These are phyloP conservation scores for Eucalyptus regnans DNA, from an alignment of 345 rosid species.

Conservation along the genomic window DNA sequence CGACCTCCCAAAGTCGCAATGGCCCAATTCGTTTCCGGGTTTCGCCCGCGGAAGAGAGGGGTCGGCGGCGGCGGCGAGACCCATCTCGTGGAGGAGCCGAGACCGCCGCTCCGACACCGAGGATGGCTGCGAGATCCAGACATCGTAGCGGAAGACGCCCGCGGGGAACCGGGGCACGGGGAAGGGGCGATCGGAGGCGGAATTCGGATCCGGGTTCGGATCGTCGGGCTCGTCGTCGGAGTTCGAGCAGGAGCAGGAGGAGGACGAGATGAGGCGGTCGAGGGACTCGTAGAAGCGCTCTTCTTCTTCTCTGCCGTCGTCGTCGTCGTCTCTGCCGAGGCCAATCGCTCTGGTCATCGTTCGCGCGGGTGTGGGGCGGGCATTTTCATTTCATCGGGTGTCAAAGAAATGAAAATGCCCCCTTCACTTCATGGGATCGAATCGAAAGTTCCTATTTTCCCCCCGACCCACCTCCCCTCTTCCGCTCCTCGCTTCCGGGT, in stretches of 20 bases:
- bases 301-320: slow-evolving; percentile 10
- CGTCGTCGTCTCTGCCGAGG: background rate
- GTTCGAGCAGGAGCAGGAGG: slow-evolving; percentile 12
- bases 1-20: background rate
- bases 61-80: background rate
- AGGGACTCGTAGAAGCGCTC: slow-evolving; percentile 27
- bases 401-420: slow-evolving; percentile 15
- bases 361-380: slow-evolving; percentile 8
- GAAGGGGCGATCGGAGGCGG: slow-evolving; percentile 3
- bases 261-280: slow-evolving; percentile 17
- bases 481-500: background rate
- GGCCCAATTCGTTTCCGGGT: background rate
- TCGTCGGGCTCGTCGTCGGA: slow-evolving; percentile 3
- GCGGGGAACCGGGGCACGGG: slow-evolving; percentile 3
- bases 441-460: background rate
- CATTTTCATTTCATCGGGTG: slow-evolving; percentile 34
- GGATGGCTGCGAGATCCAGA: slow-evolving; percentile 30
- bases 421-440: background rate
- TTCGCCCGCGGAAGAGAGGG: background rate
- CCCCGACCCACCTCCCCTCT: background rate
- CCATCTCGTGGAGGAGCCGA: slow-evolving; percentile 28
- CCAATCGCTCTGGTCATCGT: slow-evolving; percentile 14
- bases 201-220: background rate
- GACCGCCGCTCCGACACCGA: slow-evolving; percentile 34
- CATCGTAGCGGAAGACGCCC: slow-evolving; percentile 11